These are phyloP conservation scores for Geotrichum aggregatum DNA, from an alignment of 1,139 yeast genomes.

Conservation along the genomic window DNA sequence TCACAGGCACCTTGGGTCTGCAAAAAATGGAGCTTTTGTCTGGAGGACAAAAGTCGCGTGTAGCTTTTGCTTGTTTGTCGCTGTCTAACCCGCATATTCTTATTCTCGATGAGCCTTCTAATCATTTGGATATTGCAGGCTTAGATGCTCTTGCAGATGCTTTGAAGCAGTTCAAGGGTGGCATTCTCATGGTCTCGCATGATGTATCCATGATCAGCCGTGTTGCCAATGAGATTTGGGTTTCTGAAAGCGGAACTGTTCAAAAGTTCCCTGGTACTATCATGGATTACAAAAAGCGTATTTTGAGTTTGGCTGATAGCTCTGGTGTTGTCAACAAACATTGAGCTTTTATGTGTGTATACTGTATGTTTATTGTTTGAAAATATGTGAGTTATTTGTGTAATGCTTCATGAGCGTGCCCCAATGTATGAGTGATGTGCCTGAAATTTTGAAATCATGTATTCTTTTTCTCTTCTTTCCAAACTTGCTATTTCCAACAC, in stretches of 20 bases:
- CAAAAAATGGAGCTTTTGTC: constrained; percentile 87
- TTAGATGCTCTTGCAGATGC: constrained; percentile 93
- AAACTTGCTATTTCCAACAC: no score
- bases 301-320: constrained; percentile 67
- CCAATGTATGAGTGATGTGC: no score
- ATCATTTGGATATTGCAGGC: constrained; percentile 97
- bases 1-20: constrained; percentile 87
- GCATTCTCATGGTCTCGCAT: constrained; percentile 95
- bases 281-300: constrained; percentile 84
- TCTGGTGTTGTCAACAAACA: constrained; percentile 89
- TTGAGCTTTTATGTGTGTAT: constrained; percentile 32
- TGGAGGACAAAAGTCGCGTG: constrained; percentile 98
- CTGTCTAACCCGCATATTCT: constrained; percentile 87
- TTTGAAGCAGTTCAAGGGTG: constrained; percentile 82
- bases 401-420: not conserved
- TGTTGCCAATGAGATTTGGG: constrained; percentile 94
- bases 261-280: constrained; percentile 78
- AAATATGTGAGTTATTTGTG: not conserved
- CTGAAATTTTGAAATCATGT: no score
- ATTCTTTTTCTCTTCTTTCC: no score
- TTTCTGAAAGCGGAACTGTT: constrained; percentile 80
- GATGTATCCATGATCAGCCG: constrained; percentile 85
- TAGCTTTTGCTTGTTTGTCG: constrained; percentile 94
- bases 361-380: not conserved
- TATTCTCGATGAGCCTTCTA: constrained; percentile 95